Base-by-base conservation (phyloP, 176 grass and related monocot species). In the Carex myosuroides region DNA sequence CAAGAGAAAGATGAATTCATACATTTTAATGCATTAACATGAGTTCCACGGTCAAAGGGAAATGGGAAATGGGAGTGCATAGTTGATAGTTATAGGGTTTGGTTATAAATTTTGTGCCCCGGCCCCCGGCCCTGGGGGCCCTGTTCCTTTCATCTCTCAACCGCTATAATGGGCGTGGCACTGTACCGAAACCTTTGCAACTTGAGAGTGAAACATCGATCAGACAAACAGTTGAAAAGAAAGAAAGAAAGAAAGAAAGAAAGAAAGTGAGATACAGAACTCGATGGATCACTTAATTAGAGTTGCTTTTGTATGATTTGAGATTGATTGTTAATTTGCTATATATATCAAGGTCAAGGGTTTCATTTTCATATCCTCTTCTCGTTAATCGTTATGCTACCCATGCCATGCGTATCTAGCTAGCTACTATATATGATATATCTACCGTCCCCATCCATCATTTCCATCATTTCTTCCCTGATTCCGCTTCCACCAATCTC, bases 251-350 rank as follows among this genome's bases (percentile, higher is more conserved):
- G 71, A n/a, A n/a, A n/a, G n/a, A n/a, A 75, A 75, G 71, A 56
- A 32, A 76, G 70, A 75, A 22, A 52, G 71, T 76, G 72, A 76
- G 72, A 76, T 83, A 83, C 80, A 68, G 67, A 83, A 81, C 5
- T 67, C 30, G 41, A 50, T 67, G 18, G 41, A 50, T 65, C 52
- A 55, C 42, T 67, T 32, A 22, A n/a, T n/a, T n/a, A 60, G 79
- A 83, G 62, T 83, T 68, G 80, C 80, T 65, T 83, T 83, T 83
- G 42, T 83, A 68, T 83, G 61, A 67, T 83, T 83, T 65, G 11
- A 30, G 29, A 29, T 29, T 29, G 61, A 83, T 83, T 83, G 42
- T 39, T 29, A 29, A 29, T 82, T 82, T 82, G 39, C 80, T 48
- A 82, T 82, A 82, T 48, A 82, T 82, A 82, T 65, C 41, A 24